Conservation (phyloP, 78 protist genomes). For the Ministeria vibrans region DNA sequence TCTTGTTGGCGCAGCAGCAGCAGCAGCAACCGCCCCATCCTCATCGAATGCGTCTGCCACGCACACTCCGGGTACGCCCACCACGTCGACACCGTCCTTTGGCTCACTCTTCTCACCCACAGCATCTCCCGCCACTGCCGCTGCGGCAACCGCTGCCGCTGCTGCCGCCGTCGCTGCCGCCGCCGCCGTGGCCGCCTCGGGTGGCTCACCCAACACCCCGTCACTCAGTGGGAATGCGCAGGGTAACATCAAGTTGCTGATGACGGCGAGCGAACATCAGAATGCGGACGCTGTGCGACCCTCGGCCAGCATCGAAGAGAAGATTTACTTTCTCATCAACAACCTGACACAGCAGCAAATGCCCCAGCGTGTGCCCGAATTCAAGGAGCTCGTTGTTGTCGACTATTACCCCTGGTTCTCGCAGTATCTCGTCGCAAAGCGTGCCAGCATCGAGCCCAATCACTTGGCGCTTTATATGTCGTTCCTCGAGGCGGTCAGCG, state of each 20-base stretch:
- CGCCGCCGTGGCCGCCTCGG: neutral
- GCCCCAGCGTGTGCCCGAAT: slow-evolving; percentile 47
- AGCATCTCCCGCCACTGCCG: neutral
- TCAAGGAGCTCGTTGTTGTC: slow-evolving; percentile 36
- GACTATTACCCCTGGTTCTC: slow-evolving; percentile 54
- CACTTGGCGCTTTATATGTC: slow-evolving; percentile 70
- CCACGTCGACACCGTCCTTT: too few relatives aligned
- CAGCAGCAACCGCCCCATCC: too few relatives aligned
- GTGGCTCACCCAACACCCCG: neutral
- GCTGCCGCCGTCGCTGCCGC: slow-evolving; percentile 2
- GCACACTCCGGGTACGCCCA: too few relatives aligned
- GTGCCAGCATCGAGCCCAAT: slow-evolving; percentile 85
- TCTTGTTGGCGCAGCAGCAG: neutral
- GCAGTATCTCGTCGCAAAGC: slow-evolving; percentile 81
- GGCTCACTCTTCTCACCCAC: neutral
- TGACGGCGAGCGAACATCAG: neutral
- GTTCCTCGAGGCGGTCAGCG: slow-evolving; percentile 47
- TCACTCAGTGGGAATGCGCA: too few relatives aligned
- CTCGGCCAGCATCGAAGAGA: slow-evolving; percentile 60
- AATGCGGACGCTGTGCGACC: neutral
- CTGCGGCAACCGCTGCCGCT: neutral
- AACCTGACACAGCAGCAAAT: slow-evolving; percentile 72
- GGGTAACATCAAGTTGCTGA: slow-evolving; percentile 16
- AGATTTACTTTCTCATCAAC: slow-evolving; percentile 83
- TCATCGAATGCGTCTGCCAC: too few relatives aligned